A percentile compares a stretch with the other conserved stretches of the same genome.
These are phyloP conservation scores for Astraeus odoratus DNA, from an alignment of 768 basidiomycete species.

Conservation along the genomic window DNA sequence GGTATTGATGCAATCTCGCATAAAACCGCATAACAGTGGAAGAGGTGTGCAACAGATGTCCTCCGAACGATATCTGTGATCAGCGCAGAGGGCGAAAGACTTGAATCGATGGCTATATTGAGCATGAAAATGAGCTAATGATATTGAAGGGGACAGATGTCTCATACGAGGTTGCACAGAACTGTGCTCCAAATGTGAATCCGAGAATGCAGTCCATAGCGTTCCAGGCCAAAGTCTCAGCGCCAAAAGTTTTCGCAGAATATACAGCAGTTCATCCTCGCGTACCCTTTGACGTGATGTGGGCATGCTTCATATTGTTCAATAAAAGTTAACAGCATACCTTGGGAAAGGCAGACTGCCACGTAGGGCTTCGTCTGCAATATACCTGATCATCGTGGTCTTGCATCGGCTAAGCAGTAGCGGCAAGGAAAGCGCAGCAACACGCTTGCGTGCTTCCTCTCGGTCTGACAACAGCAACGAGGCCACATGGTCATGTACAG, in stretches of 20 bases:
- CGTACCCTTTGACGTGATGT: constrained; percentile 44
- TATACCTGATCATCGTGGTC: constrained; percentile 57
- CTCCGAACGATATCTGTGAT: constrained; percentile 68
- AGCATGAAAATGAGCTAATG: background rate
- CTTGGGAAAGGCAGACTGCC: constrained; percentile 85
- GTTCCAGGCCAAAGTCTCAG: constrained; percentile 71
- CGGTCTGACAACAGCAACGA: constrained; percentile 45
- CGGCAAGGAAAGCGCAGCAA: constrained; percentile 69
- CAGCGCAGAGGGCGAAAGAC: constrained; percentile 43
- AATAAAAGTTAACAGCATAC: constrained; percentile 28
- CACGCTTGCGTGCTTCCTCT: constrained; percentile 50
- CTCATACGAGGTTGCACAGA: constrained; percentile 54
- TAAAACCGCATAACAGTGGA: constrained; percentile 77
- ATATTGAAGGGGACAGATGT: too few species aligned
- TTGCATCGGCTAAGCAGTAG: constrained; percentile 74
- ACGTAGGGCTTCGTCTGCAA: constrained; percentile 82
- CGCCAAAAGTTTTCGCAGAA: constrained; percentile 68
- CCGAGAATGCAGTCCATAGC: constrained; percentile 68
- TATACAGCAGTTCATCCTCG: constrained; percentile 86
- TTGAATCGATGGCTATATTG: constrained; percentile 32
- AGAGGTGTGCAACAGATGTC: constrained; percentile 76
- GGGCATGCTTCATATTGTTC: background rate
- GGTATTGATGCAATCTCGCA: constrained; percentile 76
- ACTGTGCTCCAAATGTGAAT: constrained; percentile 51
- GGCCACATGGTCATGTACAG: background rate